phyloP scores from a whole-genome alignment of 1,284 basidiomycete genomes.

The Volvariella volvacea region DNA sequence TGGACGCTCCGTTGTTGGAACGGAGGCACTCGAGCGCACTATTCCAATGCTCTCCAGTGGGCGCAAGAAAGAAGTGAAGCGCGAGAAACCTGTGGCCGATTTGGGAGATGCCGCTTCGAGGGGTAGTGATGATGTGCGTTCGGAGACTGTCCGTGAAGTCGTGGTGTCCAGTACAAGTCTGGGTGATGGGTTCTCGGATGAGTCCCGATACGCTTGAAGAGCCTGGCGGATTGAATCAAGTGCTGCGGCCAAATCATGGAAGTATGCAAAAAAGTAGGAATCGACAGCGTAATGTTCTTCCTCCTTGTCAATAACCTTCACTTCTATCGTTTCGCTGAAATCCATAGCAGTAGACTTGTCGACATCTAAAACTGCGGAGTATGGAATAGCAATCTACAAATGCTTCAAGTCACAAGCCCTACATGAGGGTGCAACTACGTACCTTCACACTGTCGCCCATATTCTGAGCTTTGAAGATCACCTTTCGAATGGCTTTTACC shows the following conservation, averaged over 20 bases:
- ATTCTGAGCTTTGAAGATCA: conserved; percentile 93
- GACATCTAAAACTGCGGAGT: conserved; percentile 83
- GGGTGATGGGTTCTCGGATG: conserved; percentile 29
- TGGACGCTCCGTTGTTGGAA: conserved; percentile 23
- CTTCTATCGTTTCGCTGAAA: conserved; percentile 90
- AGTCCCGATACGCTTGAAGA: conserved; percentile 50
- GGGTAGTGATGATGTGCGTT: conserved; percentile 31
- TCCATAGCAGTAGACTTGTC: conserved; percentile 86
- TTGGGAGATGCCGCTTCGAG: conserved; percentile 21
- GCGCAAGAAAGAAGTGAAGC: conserved; percentile 52
- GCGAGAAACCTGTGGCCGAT: conserved; percentile 40
- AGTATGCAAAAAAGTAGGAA: conserved; percentile 93
- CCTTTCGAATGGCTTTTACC: conserved; percentile 88
- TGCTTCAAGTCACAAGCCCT: background rate
- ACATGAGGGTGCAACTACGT: conserved; percentile 9
- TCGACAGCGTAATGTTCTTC: conserved; percentile 68
- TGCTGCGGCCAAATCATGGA: conserved; percentile 71
- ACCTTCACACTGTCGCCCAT: conserved; percentile 93
- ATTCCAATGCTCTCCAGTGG: conserved; percentile 46
- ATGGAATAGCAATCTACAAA: conserved; percentile 84
- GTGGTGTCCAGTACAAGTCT: conserved; percentile 66
- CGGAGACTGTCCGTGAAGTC: conserved; percentile 31
- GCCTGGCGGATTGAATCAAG: conserved; percentile 75
- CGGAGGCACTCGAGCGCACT: conserved; percentile 23
- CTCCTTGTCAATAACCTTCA: conserved; percentile 83